Evolutionary conservation across 495 filamentous ascomycete genomes (phyloP).

Genomic region (Aspergillus panamensis): DNA sequence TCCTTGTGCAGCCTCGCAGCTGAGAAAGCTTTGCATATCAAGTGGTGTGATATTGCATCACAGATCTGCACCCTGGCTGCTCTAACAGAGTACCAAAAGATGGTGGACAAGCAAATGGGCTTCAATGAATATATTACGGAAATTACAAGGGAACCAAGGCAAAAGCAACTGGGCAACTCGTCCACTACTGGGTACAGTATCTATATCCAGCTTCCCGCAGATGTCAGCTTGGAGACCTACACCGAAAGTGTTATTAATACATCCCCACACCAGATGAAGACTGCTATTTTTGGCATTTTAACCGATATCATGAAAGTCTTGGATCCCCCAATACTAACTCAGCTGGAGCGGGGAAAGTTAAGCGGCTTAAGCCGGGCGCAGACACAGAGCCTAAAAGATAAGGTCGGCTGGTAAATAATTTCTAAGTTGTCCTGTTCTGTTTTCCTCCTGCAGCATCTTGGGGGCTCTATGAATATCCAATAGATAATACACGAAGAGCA

Average conservation of each 20-base stretch:
- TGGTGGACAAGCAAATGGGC: neutral
- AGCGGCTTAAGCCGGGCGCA: constrained; percentile 35
- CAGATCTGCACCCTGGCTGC: constrained; percentile 50
- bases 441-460: too few relatives aligned
- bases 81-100: constrained; percentile 41
- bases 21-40: constrained; percentile 18
- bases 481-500: too few relatives aligned
- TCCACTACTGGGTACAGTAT: too few relatives aligned
- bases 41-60: constrained; percentile 44
- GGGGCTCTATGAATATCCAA: too few relatives aligned
- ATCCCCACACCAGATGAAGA: constrained; percentile 23
- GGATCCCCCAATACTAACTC: constrained; percentile 39
- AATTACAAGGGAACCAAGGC: too few relatives aligned
- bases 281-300: constrained; percentile 29
- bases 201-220: too few relatives aligned
- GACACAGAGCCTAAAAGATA: constrained; percentile 31
- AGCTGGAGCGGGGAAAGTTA: constrained; percentile 44
- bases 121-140: neutral
- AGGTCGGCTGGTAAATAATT: constrained; percentile 18
- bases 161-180: too few relatives aligned
- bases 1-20: constrained; percentile 39
- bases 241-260: constrained; percentile 9
- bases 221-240: neutral
- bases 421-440: too few relatives aligned
- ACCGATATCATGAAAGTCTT: constrained; percentile 34